These are phyloP conservation scores for Hanseniaspora vineae DNA, from an alignment of 805 yeast species.

Conservation along the genomic window DNA sequence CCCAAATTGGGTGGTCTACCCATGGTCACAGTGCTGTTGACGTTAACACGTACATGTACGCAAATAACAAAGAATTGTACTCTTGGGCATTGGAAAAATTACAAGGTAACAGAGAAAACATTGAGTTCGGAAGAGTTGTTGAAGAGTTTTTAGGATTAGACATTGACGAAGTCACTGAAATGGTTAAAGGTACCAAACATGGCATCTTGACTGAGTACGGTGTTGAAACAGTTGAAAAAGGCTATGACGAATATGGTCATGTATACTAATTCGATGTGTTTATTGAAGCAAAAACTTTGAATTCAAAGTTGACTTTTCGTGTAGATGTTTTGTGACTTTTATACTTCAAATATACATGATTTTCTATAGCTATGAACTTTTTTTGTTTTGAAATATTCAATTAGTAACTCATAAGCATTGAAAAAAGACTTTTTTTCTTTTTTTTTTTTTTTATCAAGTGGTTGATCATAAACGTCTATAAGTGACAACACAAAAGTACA, in stretches of 20 bases:
- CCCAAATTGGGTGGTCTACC: constrained; percentile 92
- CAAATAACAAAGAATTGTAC: constrained; percentile 39
- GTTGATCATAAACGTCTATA: no score
- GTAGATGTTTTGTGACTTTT: no score
- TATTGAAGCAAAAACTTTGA: no score
- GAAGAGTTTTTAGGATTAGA: constrained; percentile 36
- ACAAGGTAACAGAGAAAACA: constrained; percentile 78
- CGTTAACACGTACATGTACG: constrained; percentile 77
- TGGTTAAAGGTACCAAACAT: constrained; percentile 39
- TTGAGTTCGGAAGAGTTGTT: constrained; percentile 69
- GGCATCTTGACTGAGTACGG: constrained; percentile 17
- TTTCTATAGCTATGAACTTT: no score
- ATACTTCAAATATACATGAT: no score
- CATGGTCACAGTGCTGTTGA: constrained; percentile 96
- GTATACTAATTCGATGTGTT: neutral
- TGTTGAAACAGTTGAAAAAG: constrained; percentile 2
- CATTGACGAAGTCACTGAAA: constrained; percentile 35
- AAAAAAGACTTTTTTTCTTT: neutral
- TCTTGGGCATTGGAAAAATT: constrained; percentile 32
- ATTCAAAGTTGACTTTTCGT: no score
- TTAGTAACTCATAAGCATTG: neutral
- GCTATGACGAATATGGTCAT: constrained; percentile 3
- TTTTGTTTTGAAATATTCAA: neutral
- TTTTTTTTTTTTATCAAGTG: neutral
- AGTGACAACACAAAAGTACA: no score